phyloP scores from a whole-genome alignment of 140 eudicot genomes.

The Senecio squalidus region DNA sequence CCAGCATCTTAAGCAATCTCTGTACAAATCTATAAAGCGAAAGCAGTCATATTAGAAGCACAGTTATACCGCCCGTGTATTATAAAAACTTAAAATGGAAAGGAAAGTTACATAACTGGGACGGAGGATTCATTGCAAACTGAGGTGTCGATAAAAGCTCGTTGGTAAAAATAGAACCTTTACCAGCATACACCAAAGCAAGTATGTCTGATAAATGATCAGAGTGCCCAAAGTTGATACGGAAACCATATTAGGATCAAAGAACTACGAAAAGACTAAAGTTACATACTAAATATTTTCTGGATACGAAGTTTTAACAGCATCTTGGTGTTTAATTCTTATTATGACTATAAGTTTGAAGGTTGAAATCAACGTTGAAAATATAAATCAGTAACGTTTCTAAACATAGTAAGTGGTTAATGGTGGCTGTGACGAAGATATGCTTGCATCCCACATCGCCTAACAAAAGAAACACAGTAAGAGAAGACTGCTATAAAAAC shows the following conservation, averaged over 20 bases:
- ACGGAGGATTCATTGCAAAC: neutral
- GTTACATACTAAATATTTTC: neutral
- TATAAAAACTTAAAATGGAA: neutral
- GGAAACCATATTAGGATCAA: neutral
- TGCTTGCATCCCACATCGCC: too few relatives aligned
- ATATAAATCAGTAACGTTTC: too few relatives aligned
- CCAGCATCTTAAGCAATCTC: slow-evolving; percentile 82
- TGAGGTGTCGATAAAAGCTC: too few relatives aligned
- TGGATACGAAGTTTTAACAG: neutral
- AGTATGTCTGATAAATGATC: neutral
- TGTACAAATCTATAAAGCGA: slow-evolving; percentile 19
- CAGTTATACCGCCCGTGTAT: too few relatives aligned
- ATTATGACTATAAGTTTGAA: too few relatives aligned
- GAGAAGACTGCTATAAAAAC: too few relatives aligned
- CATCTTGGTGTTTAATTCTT: neutral
- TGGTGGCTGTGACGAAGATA: too few relatives aligned
- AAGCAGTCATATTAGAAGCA: neutral
- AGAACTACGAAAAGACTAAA: neutral
- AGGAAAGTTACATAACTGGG: neutral
- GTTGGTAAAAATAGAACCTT: too few relatives aligned
- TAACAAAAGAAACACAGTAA: too few relatives aligned
- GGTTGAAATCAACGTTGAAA: too few relatives aligned
- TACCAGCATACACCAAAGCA: neutral
- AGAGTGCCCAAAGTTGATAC: neutral
- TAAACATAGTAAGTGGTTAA: too few relatives aligned